Conservation (phyloP, 345 rosid genomes). For the Luvunga scandens region DNA sequence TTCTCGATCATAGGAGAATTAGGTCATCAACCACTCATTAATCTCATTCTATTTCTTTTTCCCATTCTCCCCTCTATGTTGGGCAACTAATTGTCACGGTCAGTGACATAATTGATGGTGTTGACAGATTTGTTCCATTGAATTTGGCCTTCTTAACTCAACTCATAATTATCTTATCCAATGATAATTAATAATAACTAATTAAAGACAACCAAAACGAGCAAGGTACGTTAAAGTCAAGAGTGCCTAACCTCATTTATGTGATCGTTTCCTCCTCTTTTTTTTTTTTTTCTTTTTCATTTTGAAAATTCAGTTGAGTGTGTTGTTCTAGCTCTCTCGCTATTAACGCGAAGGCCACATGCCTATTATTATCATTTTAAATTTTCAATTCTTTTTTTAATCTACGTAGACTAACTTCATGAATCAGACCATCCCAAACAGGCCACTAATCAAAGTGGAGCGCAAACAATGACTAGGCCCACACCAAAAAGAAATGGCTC, state of each 20-base stretch:
- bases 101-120: conserved; percentile 30
- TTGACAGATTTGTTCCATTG: conserved; percentile 32
- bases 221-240: conserved; percentile 8
- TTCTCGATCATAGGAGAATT: conserved; percentile 18
- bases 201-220: conserved; percentile 4
- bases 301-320: conserved; percentile 7
- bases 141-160: conserved; percentile 33
- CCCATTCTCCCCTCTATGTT: conserved; percentile 22
- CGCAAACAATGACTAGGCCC: conserved; percentile 25
- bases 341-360: background rate
- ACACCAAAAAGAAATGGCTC: conserved; percentile 6
- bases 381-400: background rate
- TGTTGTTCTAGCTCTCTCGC: background rate
- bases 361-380: background rate
- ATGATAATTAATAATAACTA: background rate
- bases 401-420: background rate
- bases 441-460: conserved; percentile 40
- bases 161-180: conserved; percentile 16
- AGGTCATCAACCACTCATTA: conserved; percentile 17
- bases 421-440: background rate
- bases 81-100: conserved; percentile 36
- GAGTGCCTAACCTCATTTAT: conserved; percentile 5
- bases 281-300: conserved; percentile 2
- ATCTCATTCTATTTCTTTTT: background rate
- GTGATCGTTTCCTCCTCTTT: conserved; percentile 14